A percentile compares a stretch with the other conserved stretches of the same genome.
These are phyloP conservation scores for Coemansia sp. DNA, from an alignment of 192 early-diverging fungal species.

Conservation along the genomic window DNA sequence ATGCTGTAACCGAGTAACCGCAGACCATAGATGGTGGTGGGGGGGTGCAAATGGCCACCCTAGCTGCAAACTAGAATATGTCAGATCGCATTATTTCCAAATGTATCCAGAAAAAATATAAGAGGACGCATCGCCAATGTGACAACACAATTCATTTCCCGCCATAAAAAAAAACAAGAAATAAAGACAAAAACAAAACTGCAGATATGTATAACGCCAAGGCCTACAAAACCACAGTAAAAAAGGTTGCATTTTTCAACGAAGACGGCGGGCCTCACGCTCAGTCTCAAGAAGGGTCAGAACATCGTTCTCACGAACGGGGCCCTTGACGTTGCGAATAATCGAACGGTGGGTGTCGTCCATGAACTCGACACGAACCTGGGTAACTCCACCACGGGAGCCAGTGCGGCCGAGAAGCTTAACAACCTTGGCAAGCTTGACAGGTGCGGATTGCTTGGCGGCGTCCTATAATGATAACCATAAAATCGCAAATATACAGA, in stretches of 20 bases:
- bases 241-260: conserved; percentile 60
- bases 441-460: conserved; percentile 35
- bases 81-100: not conserved
- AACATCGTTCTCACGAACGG: conserved; percentile 96
- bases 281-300: conserved; percentile 97
- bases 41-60: not conserved
- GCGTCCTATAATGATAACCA: conserved; percentile 33
- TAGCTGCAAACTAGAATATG: not conserved
- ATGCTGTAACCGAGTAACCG: not conserved
- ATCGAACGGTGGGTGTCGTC: conserved; percentile 95
- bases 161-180: conserved; percentile 8
- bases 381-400: conserved; percentile 99
- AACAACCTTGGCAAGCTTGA: conserved; percentile 92
- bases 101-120: not conserved
- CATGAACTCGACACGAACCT: conserved; percentile 98
- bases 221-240: not conserved
- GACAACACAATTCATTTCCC: conserved; percentile 6
- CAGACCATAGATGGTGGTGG: not conserved
- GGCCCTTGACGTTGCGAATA: conserved; percentile 99
- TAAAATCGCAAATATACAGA: not conserved
- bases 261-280: conserved; percentile 98
- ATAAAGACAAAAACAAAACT: conserved; percentile 5
- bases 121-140: not conserved
- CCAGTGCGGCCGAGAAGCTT: conserved; percentile 99
- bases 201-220: not conserved